phyloP scores from a whole-genome alignment of 176 grass and related monocot genomes.

The Stipa capillata region DNA sequence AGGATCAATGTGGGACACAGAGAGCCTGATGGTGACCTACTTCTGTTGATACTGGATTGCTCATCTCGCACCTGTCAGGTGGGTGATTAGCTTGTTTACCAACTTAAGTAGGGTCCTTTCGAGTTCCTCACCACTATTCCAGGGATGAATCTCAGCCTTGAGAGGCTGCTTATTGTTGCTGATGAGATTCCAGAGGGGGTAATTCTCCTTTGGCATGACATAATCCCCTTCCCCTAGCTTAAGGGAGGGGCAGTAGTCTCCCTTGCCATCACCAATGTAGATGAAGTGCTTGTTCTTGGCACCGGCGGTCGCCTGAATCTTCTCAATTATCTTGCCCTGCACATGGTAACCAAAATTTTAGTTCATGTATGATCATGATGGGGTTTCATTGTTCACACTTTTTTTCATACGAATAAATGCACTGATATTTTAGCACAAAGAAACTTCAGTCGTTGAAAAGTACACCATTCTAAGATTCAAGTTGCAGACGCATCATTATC shows the following conservation, averaged over 20 bases:
- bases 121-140: constrained; percentile 45
- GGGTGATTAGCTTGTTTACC: constrained; percentile 30
- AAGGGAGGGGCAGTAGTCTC: constrained; percentile 74
- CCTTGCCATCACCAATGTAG: constrained; percentile 71
- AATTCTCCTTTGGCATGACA: constrained; percentile 75
- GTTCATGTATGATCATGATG: not conserved
- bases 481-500: not conserved
- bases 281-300: constrained; percentile 40
- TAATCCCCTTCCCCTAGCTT: constrained; percentile 61
- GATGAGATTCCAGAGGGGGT: constrained; percentile 65
- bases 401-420: not conserved
- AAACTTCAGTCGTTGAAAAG: not conserved
- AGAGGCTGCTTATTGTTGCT: constrained; percentile 38
- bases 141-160: constrained; percentile 59
- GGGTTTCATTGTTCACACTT: not conserved
- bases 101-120: constrained; percentile 40
- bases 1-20: constrained; percentile 41
- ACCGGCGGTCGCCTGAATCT: constrained; percentile 22
- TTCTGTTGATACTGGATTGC: constrained; percentile 36
- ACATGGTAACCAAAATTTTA: constrained; percentile 8
- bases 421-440: not conserved
- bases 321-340: constrained; percentile 71
- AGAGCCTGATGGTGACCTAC: constrained; percentile 31
- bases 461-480: not conserved
- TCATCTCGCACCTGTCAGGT: constrained; percentile 45